Base-by-base conservation (phyloP, 1,284 basidiomycete genomes). In the Laetiporus sulphureus region DNA sequence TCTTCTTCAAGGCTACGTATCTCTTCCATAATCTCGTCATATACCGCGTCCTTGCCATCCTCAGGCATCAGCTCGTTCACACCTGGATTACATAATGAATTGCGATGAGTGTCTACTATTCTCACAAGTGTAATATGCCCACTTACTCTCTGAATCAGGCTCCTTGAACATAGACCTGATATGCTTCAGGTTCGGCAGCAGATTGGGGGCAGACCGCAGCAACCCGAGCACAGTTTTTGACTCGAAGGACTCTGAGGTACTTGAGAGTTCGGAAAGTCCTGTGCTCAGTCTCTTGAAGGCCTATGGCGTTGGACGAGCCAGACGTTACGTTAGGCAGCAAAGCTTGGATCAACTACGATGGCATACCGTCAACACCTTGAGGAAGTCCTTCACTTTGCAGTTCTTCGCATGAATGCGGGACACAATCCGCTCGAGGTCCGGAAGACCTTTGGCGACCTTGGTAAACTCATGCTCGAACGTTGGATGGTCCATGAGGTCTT, bases 381-480 rank as follows among this genome's bases (percentile, higher is more conserved):
- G 59, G 58, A 97, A 97, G 54, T 95, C 91, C 50, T 73, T 79
- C 46, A 93, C 79, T 59, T 79, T 84, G 62, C 90, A 89, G 41
- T 82, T 89, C 56, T 86, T 90, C 5, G 93, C 92, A 55, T 97
- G 94, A 42, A 97, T 87, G 30, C 94, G 84, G 6, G 91, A 92
- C 4, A 98, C 82, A 44, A 95, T 79, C 21, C 94, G 87, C 60
- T 98, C 94, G 3, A 98, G 75, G 61, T 98, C 94, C 7, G 93
- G 92, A 10, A 96, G 64, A 15, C 83, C 80, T 59, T 88, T 92
- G 5, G 79, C 80, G 19, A 91, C 63, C 36, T 75, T 72, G 16
- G 72, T 75, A 59, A 96, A 97, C 1, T 79, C 73, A 3, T 70
- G 69, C 53, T 87, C 82, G 57, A 93, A 94, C 0, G 72, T 75